Evolutionary conservation across 495 filamentous ascomycete species (phyloP).

Genomic region (Amniculicola lignicola): DNA sequence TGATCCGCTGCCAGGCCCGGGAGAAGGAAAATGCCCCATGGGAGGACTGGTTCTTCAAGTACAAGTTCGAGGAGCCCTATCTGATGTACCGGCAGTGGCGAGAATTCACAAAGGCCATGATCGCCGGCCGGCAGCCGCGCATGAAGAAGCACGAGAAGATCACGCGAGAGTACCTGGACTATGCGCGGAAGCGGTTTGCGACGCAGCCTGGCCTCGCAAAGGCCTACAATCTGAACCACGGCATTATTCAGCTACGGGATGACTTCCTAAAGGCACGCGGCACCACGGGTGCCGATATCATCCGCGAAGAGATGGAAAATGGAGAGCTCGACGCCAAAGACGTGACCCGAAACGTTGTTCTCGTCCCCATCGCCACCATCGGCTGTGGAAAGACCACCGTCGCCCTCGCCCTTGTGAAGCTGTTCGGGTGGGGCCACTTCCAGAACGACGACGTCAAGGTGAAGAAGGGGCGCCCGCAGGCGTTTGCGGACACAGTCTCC

Average conservation of each 20-base stretch:
- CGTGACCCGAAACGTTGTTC: slow-evolving; percentile 62
- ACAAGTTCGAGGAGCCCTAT: slow-evolving; percentile 98
- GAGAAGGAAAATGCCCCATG: slow-evolving; percentile 50
- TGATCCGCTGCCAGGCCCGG: slow-evolving; percentile 80
- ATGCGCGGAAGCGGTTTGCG: slow-evolving; percentile 68
- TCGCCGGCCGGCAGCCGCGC: slow-evolving; percentile 67
- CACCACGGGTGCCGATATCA: slow-evolving; percentile 81
- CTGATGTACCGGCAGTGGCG: slow-evolving; percentile 98
- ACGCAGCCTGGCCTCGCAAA: slow-evolving; percentile 60
- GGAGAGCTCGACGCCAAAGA: slow-evolving; percentile 44
- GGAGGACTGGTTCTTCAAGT: slow-evolving; percentile 98
- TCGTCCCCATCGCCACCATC: slow-evolving; percentile 85
- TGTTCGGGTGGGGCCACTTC: slow-evolving; percentile 91
- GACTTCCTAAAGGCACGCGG: slow-evolving; percentile 79
- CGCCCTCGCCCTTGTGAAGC: slow-evolving; percentile 71
- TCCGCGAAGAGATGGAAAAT: slow-evolving; percentile 55
- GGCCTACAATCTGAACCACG: slow-evolving; percentile 80
- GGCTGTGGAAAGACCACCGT: slow-evolving; percentile 97
- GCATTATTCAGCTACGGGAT: slow-evolving; percentile 89
- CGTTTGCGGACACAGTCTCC: slow-evolving; percentile 66
- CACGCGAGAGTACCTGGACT: slow-evolving; percentile 85
- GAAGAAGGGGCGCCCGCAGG: slow-evolving; percentile 63
- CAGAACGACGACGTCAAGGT: slow-evolving; percentile 96
- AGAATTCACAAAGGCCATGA: slow-evolving; percentile 90
- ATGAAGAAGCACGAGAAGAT: slow-evolving; percentile 84